These are phyloP conservation scores for Domatiomyces globalis DNA, from an alignment of 2,329 filamentous ascomycete genomes.

Conservation along the genomic window DNA sequence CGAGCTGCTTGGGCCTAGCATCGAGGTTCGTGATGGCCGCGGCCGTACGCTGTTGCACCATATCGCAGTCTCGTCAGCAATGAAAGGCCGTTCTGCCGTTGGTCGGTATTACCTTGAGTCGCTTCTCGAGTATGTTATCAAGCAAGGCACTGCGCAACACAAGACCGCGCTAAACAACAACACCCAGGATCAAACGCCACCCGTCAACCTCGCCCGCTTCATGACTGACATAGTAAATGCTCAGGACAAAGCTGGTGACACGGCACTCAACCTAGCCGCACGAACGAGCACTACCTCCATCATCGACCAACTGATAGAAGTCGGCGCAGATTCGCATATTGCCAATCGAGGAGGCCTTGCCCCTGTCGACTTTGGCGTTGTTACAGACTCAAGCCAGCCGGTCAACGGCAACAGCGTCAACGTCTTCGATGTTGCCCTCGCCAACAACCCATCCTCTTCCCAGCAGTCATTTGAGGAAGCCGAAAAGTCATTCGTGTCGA, in stretches of 20 bases:
- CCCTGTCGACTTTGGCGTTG: conserved; percentile 84
- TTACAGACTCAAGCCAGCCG: conserved; percentile 36
- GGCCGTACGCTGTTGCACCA: conserved; percentile 89
- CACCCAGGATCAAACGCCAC: conserved; percentile 21
- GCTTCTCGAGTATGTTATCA: conserved; percentile 82
- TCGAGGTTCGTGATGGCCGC: conserved; percentile 78
- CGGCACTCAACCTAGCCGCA: conserved; percentile 83
- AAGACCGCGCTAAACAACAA: conserved; percentile 8
- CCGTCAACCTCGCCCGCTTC: conserved; percentile 77
- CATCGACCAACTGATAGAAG: conserved; percentile 89
- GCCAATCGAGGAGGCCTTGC: conserved; percentile 78
- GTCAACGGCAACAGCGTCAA: conserved; percentile 31
- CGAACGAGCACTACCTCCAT: conserved; percentile 87
- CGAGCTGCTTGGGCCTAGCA: conserved; percentile 75
- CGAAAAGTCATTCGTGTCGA: conserved; percentile 33
- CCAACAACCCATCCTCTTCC: conserved; percentile 23
- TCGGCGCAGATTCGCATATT: conserved; percentile 85
- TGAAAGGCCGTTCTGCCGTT: conserved; percentile 80
- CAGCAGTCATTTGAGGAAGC: conserved; percentile 31
- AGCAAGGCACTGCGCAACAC: conserved; percentile 44
- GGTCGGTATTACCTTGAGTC: conserved; percentile 95
- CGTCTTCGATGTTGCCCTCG: conserved; percentile 29
- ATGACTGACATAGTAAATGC: conserved; percentile 96
- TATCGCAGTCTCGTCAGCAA: conserved; percentile 87
- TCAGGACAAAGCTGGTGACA: conserved; percentile 86